Conservation (phyloP, 495 filamentous ascomycete genomes). For the Penicillium chermesinum region DNA sequence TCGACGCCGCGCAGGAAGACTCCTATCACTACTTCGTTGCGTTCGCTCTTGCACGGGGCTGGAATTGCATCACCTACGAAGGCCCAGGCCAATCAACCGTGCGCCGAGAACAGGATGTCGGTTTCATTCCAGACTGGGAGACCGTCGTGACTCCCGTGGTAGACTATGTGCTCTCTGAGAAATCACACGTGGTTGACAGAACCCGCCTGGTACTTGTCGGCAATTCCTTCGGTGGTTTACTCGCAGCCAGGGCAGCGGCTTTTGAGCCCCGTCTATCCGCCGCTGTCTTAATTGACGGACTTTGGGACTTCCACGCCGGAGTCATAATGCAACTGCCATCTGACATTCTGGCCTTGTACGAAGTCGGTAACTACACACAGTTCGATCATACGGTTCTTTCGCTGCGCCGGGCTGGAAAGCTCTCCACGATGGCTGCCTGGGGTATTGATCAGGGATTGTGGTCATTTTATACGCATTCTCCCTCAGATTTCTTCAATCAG, state of each 20-base stretch:
- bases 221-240: slow-evolving; percentile 35
- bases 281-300: slow-evolving; percentile 33
- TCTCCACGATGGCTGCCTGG: slow-evolving; percentile 20
- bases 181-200: too few species aligned
- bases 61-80: slow-evolving; percentile 44
- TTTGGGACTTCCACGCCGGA: slow-evolving; percentile 11
- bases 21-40: slow-evolving; percentile 30
- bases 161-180: slow-evolving; percentile 28
- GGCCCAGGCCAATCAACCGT: slow-evolving; percentile 46
- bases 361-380: background rate
- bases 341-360: background rate
- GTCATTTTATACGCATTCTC: slow-evolving; percentile 29
- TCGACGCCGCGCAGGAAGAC: slow-evolving; percentile 44
- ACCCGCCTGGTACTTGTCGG: slow-evolving; percentile 27
- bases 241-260: slow-evolving; percentile 35
- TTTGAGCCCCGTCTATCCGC: slow-evolving; percentile 41
- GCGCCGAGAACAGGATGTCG: slow-evolving; percentile 36
- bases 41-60: slow-evolving; percentile 37
- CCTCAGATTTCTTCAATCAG: slow-evolving; percentile 23
- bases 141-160: slow-evolving; percentile 40
- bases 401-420: background rate
- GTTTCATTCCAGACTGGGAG: slow-evolving; percentile 48
- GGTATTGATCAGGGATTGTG: slow-evolving; percentile 36
- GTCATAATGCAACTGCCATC: background rate
- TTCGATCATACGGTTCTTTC: background rate